Evolutionary conservation across 768 basidiomycete species (phyloP).

Genomic region (Termitomyces sp.): DNA sequence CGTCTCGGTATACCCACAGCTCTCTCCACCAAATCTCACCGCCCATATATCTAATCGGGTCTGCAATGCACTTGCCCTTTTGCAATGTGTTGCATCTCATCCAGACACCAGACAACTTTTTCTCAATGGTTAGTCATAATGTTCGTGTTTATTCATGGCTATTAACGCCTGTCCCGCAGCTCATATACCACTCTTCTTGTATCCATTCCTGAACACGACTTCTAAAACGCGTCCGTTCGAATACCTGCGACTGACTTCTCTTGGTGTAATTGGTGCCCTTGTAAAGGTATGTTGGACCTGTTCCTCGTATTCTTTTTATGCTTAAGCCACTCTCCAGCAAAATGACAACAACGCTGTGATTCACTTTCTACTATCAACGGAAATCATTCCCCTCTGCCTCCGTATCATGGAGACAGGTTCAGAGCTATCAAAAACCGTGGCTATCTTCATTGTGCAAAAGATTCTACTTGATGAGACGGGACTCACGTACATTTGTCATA

Average conservation of each 20-base stretch:
- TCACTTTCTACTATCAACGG: conserved; percentile 97
- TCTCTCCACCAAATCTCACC: conserved; percentile 93
- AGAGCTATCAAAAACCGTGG: conserved; percentile 97
- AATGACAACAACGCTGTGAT: conserved; percentile 99
- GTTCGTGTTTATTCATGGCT: conserved; percentile 13
- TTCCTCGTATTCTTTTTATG: background rate
- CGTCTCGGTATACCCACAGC: conserved; percentile 94
- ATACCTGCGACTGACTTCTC: conserved; percentile 96
- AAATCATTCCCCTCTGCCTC: conserved; percentile 98
- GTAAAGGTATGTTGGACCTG: conserved; percentile 68
- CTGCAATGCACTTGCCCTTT: conserved; percentile 95
- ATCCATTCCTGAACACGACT: conserved; percentile 98
- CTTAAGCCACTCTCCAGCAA: conserved; percentile 56
- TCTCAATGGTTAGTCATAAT: conserved; percentile 68
- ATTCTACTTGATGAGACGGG: conserved; percentile 96
- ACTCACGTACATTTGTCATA: conserved; percentile 97
- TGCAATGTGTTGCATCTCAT: conserved; percentile 98
- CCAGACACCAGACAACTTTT: conserved; percentile 94
- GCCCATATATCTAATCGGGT: conserved; percentile 98
- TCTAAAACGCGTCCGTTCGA: conserved; percentile 99
- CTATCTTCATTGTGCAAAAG: conserved; percentile 99
- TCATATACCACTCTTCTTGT: conserved; percentile 97
- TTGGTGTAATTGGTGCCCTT: conserved; percentile 98
- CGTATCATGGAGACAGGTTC: conserved; percentile 99
- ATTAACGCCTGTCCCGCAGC: conserved; percentile 65